Percentiles rank a stretch among this genome's conserved stretches.
Conservation (phyloP, 768 basidiomycete species). For the Gautieria morchelliformis region DNA sequence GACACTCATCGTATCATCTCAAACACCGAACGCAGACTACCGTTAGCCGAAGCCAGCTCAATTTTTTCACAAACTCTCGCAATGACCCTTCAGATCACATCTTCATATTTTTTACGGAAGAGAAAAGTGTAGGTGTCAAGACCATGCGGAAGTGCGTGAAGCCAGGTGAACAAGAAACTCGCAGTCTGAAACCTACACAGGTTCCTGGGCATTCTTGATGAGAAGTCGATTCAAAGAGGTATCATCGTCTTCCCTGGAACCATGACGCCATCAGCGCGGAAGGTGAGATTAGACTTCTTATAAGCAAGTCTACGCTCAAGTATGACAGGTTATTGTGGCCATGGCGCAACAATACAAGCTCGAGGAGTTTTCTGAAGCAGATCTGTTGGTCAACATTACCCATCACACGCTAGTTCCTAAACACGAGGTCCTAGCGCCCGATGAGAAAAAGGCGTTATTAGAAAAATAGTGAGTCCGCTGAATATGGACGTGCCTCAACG, state of each 20-base stretch:
- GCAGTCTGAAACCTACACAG: slow-evolving; percentile 29
- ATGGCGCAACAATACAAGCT: slow-evolving; percentile 81
- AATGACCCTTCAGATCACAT: slow-evolving; percentile 68
- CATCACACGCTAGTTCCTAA: slow-evolving; percentile 91
- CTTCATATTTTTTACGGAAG: slow-evolving; percentile 93
- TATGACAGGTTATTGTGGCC: slow-evolving; percentile 73
- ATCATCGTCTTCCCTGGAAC: slow-evolving; percentile 93
- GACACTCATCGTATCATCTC: background rate
- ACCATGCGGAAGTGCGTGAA: slow-evolving; percentile 88
- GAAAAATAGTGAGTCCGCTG: slow-evolving; percentile 76
- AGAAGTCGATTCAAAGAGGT: slow-evolving; percentile 81
- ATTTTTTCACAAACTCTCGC: slow-evolving; percentile 78
- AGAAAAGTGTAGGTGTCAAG: slow-evolving; percentile 91
- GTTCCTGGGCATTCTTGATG: slow-evolving; percentile 81
- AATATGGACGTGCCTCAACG: slow-evolving; percentile 6
- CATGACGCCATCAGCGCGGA: slow-evolving; percentile 95
- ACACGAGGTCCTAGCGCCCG: slow-evolving; percentile 77
- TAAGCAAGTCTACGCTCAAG: background rate
- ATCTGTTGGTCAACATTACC: slow-evolving; percentile 94
- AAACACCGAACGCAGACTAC: slow-evolving; percentile 5
- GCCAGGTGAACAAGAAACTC: background rate
- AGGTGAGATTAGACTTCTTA: slow-evolving; percentile 38
- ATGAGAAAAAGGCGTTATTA: slow-evolving; percentile 80
- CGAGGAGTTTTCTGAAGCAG: slow-evolving; percentile 95
- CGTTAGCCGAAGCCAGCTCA: slow-evolving; percentile 73